phyloP scores from a whole-genome alignment of 371 early-diverging fungal genomes.

The Mortierella sp. region DNA sequence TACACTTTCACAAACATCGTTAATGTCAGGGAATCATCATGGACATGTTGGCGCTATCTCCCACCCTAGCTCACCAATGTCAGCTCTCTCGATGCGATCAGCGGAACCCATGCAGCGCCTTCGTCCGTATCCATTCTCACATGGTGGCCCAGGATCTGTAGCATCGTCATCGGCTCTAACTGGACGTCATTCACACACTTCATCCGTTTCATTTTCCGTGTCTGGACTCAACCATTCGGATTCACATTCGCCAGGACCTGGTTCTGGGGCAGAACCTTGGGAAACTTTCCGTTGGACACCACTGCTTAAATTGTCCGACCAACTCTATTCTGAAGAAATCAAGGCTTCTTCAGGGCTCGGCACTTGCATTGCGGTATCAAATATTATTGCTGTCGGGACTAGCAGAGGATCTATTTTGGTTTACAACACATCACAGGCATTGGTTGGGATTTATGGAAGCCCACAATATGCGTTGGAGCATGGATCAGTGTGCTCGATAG shows the following conservation, averaged over 20 bases:
- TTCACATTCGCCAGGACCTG: slow-evolving; percentile 29
- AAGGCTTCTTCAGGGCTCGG: slow-evolving; percentile 46
- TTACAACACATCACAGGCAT: slow-evolving; percentile 76
- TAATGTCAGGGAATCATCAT: slow-evolving; percentile 46
- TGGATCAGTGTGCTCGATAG: slow-evolving; percentile 80
- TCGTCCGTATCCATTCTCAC: slow-evolving; percentile 33
- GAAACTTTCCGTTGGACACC: slow-evolving; percentile 85
- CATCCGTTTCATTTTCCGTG: slow-evolving; percentile 43
- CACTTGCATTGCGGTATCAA: slow-evolving; percentile 43
- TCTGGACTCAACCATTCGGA: slow-evolving; percentile 42
- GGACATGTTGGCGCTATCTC: slow-evolving; percentile 26
- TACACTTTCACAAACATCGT: slow-evolving; percentile 48
- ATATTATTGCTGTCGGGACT: slow-evolving; percentile 80
- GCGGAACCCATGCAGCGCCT: slow-evolving; percentile 41
- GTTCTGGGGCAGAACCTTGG: slow-evolving; percentile 64
- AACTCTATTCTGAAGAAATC: slow-evolving; percentile 72
- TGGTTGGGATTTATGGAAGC: slow-evolving; percentile 73
- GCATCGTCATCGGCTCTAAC: slow-evolving; percentile 52
- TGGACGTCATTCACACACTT: slow-evolving; percentile 46
- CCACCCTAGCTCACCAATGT: slow-evolving; percentile 37
- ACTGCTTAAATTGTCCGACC: slow-evolving; percentile 73
- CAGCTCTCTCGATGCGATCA: slow-evolving; percentile 32
- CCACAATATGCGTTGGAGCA: slow-evolving; percentile 60
- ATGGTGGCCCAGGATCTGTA: slow-evolving; percentile 46
- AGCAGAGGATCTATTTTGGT: slow-evolving; percentile 79